phyloP scores from a whole-genome alignment of 768 basidiomycete genomes.

The Butyriboletus loyo region DNA sequence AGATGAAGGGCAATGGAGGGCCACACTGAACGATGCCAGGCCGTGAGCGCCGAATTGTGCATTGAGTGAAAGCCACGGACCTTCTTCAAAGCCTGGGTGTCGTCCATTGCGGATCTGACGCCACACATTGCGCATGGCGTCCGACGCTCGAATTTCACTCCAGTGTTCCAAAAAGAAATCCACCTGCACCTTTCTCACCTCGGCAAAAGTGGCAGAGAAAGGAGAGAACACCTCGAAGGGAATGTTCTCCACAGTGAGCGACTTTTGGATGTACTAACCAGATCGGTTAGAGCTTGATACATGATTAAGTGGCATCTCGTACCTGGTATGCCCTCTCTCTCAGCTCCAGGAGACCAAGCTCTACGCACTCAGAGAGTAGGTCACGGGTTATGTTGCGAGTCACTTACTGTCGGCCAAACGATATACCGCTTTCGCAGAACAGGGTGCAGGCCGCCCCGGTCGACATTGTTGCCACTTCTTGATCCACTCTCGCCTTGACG shows the following conservation, averaged over 20 bases:
- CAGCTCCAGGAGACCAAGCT: constrained; percentile 67
- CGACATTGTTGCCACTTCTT: constrained; percentile 60
- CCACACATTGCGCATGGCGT: constrained; percentile 81
- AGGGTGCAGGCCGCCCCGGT: constrained; percentile 63
- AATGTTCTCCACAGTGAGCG: constrained; percentile 75
- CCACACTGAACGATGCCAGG: constrained; percentile 47
- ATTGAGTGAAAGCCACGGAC: constrained; percentile 32
- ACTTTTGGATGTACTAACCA: constrained; percentile 67
- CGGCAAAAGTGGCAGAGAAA: constrained; percentile 78
- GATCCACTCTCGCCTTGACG: constrained; percentile 66
- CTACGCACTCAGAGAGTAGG: constrained; percentile 33
- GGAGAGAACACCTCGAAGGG: constrained; percentile 84
- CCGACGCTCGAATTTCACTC: constrained; percentile 79
- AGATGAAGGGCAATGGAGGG: constrained; percentile 61
- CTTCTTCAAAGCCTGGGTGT: constrained; percentile 87
- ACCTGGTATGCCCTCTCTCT: constrained; percentile 68
- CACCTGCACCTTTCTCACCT: constrained; percentile 79
- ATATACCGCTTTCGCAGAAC: constrained; percentile 83
- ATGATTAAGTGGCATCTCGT: neutral
- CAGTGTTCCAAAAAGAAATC: constrained; percentile 80
- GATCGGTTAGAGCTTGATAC: constrained; percentile 1
- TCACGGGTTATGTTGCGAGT: neutral
- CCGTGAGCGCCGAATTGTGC: constrained; percentile 7
- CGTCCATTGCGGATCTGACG: constrained; percentile 79
- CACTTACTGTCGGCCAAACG: constrained; percentile 76